Base-by-base conservation (phyloP, 139 green algal species). In the Spirogloea muscicola region DNA sequence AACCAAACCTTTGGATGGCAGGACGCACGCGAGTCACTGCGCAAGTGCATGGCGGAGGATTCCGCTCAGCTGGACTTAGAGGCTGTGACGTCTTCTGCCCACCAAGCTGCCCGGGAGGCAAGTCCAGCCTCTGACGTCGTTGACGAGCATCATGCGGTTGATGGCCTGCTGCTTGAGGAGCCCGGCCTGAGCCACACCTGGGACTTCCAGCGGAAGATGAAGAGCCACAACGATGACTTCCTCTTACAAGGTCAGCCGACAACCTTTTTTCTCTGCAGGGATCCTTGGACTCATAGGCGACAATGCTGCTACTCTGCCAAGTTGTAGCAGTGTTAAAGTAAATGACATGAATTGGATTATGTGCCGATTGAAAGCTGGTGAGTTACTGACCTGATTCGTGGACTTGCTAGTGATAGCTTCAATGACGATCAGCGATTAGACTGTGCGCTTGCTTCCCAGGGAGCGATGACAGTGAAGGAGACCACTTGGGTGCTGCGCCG, bases 121-220 rank as follows among this genome's bases (percentile, higher is more conserved):
- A 21, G 52, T 31, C 5, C 76, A 46, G 58, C 33, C 66, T 57
- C 18, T 76, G 52, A 5, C 9, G 5, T 31, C 46, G 21, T 55
- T 62, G 7, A 31, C 7, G 7, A 31, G 40, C 37, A 62, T 62
- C 0, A 64, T 49, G 49, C 2, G 78, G 78, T 41, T 61, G 0
- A 16, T 1, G 33, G 48, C 48, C 6, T 64, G 55, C 0, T n/a
- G 2, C 27, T 16, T 43, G 55, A 43, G 5, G 33, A 64, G 57
- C 0, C 4, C 33, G 46, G 1, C n/a, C n/a, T n/a, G n/a, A 64
- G 58, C 58, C 16, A 21, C 6, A 64, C 33, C 16, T 18, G 10
- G 69, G 86, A 82, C 44, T 89, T 89, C 42, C 86, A 91, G 81
- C 72, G 82, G 13, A 90, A 90, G 80, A 81, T 90, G 48, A 27